Evolutionary conservation across 1,284 basidiomycete species (phyloP), one percentile per base, ranked within the genome.

Genomic region (Ustilago curta): DNA sequence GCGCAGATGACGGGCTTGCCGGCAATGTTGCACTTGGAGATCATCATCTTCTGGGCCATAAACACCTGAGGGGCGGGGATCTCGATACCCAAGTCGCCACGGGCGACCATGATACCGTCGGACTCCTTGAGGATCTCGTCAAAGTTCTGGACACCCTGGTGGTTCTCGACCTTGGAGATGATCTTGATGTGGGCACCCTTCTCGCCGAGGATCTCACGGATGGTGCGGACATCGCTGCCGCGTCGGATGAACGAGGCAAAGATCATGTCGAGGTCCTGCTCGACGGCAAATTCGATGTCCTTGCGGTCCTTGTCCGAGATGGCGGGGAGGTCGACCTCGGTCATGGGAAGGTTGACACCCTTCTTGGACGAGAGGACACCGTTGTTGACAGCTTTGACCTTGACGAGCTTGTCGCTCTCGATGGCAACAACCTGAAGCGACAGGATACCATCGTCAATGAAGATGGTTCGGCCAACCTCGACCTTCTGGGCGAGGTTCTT

Each of bases 301-400:
- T 91, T 90, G 52, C 57, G 61, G 76, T 99, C 97, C 90, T 99
- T 99, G 67, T 95, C 93, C 64, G 95, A 98, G 58, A 99, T 91
- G 59, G 97, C 94, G 61, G 97, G 97, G 57, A 99, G 91, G 87
- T 99, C 97, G 83, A 99, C 97, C 29, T 92, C 90, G 76, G 97
- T 98, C 87, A 98, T 97, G 82, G 97, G 97, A 66, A 99, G 91
- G 88, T 99, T 99, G 87, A 99, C 97, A 86, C 97, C 97, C 89
- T 99, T 99, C 87, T 94, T 93, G 68, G 95, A 97, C 56, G 93
- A 94, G 78, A 99, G 91, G 42, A 88, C 91, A 65, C 96, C 97
- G 83, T 92, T 92, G 90, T 99, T 99, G 86, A 97, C 80, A 45
- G 94, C 90, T 80, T 93, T 93, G 81, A 99, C 97, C 56, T 83